A percentile compares a stretch with the other conserved stretches of the same genome.
Evolutionary conservation across 2,329 filamentous ascomycete genomes (phyloP).

Genomic region (Macroventuria anomochaeta): DNA sequence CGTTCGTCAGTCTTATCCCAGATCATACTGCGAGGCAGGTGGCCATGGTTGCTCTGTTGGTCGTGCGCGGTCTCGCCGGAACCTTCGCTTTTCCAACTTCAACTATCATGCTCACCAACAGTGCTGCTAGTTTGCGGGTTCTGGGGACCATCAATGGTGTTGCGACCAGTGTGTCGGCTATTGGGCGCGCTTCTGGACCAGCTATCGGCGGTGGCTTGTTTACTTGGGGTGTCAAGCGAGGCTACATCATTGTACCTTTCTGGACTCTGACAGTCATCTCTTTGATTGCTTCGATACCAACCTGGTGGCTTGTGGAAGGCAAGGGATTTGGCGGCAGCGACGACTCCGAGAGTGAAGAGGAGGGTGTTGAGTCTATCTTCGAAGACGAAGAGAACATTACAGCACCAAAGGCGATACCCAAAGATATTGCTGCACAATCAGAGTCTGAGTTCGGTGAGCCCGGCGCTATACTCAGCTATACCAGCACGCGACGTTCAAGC

Average conservation of each 20-base stretch:
- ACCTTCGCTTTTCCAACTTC: conserved; percentile 90
- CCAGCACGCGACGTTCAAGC: conserved; percentile 39
- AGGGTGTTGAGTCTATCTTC: conserved; percentile 25
- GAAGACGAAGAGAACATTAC: conserved; percentile 25
- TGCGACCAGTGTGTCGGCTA: conserved; percentile 79
- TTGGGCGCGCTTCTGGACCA: conserved; percentile 82
- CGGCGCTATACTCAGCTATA: conserved; percentile 43
- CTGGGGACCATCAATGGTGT: conserved; percentile 91
- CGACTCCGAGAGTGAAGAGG: conserved; percentile 49
- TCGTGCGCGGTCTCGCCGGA: conserved; percentile 74
- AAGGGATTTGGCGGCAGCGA: conserved; percentile 64
- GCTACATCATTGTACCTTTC: conserved; percentile 81
- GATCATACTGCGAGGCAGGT: conserved; percentile 60
- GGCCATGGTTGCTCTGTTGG: conserved; percentile 70
- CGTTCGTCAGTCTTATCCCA: conserved; percentile 74
- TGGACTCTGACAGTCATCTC: conserved; percentile 75
- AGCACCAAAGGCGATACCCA: neutral
- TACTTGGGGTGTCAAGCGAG: conserved; percentile 74
- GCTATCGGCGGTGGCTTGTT: conserved; percentile 76
- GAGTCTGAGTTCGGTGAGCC: conserved; percentile 50
- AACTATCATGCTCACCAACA: conserved; percentile 91
- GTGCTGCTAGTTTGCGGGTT: conserved; percentile 73
- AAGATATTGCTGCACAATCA: conserved; percentile 29
- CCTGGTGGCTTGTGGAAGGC: conserved; percentile 76
- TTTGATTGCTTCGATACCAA: conserved; percentile 70